phyloP scores from a whole-genome alignment of 345 rosid species.

The Eucalyptus pauciflora region DNA sequence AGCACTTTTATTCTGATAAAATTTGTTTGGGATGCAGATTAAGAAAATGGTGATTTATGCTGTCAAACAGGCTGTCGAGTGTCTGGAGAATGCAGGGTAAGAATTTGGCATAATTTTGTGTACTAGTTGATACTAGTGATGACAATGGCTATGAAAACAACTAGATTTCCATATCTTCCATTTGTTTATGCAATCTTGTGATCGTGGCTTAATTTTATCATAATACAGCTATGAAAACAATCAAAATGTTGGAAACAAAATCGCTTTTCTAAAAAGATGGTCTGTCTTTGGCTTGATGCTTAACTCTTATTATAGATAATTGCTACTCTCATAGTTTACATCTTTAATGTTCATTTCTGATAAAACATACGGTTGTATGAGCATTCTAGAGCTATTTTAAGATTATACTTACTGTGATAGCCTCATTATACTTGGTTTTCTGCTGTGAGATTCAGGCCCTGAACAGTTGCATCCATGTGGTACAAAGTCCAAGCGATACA shows the following conservation, averaged over 20 bases:
- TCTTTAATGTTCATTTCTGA: neutral
- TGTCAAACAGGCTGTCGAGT: conserved; percentile 5
- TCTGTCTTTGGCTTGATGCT: neutral
- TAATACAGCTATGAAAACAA: neutral
- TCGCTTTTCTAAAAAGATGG: neutral
- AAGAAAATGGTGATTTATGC: conserved; percentile 48
- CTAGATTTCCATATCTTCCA: neutral
- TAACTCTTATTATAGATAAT: neutral
- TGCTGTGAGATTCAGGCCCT: neutral
- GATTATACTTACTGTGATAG: neutral
- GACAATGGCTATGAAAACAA: neutral
- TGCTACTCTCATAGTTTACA: neutral
- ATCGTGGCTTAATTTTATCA: neutral
- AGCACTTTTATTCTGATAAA: neutral
- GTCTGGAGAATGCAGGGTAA: neutral
- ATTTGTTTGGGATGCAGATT: conserved; percentile 17
- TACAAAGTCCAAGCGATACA: neutral
- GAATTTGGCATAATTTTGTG: neutral
- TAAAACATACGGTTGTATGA: neutral
- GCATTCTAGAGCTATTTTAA: neutral
- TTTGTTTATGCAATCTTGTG: neutral
- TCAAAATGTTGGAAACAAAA: neutral
- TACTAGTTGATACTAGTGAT: neutral
- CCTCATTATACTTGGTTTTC: neutral
- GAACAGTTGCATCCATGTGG: neutral